Evolutionary conservation across 208 protist genomes (phyloP).

Genomic region (Paratrypanosoma confusum): DNA sequence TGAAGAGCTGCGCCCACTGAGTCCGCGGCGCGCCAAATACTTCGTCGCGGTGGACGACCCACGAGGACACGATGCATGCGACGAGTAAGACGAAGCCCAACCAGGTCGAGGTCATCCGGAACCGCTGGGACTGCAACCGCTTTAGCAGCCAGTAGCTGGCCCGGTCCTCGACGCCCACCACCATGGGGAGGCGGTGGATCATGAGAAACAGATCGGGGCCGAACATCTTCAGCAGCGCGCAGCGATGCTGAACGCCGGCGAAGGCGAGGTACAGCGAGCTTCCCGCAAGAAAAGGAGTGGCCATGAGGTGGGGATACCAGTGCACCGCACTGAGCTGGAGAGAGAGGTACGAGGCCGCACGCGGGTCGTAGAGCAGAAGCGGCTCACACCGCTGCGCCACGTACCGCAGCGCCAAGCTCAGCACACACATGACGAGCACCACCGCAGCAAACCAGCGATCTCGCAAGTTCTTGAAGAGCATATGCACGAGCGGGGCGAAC

Average conservation of each 20-base stretch:
- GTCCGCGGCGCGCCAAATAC: neutral
- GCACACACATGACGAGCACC: neutral
- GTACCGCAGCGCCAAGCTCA: constrained; percentile 8
- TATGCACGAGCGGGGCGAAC: constrained; percentile 10
- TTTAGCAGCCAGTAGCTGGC: constrained; percentile 15
- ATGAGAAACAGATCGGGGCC: constrained; percentile 10
- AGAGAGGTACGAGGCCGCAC: constrained; percentile 6
- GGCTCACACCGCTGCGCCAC: neutral
- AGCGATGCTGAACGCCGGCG: constrained; percentile 7
- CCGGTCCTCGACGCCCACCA: constrained; percentile 2
- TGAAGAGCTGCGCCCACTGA: constrained; percentile 4
- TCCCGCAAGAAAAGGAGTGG: constrained; percentile 14
- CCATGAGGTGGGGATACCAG: constrained; percentile 16
- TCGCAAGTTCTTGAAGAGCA: constrained; percentile 9
- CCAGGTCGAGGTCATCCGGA: constrained; percentile 13
- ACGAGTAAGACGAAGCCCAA: constrained; percentile 4
- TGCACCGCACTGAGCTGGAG: constrained; percentile 7
- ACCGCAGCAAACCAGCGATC: constrained; percentile 7
- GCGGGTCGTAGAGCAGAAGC: no score
- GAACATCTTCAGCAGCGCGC: constrained; percentile 13
- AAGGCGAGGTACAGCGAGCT: constrained; percentile 13
- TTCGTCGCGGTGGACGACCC: constrained; percentile 5
- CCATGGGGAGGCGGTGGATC: constrained; percentile 1
- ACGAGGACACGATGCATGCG: constrained; percentile 5
- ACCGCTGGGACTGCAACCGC: constrained; percentile 4